Evolutionary conservation across 257 asterid species (phyloP).

Genomic region (Solanum chaucha): DNA sequence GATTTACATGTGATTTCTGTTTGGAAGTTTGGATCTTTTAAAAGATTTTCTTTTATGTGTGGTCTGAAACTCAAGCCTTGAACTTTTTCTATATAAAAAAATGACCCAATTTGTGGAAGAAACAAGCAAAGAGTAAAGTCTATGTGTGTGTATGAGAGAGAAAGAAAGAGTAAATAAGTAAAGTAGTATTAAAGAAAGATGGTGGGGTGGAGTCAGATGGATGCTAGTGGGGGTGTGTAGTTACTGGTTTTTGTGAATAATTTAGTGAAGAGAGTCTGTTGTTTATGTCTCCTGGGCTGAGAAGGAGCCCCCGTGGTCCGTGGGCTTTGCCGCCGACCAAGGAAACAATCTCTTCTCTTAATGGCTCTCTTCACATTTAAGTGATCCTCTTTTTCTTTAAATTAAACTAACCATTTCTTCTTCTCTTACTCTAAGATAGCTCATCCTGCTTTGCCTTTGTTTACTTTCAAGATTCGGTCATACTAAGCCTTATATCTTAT

Average conservation of each 20-base stretch:
- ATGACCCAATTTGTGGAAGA: background rate
- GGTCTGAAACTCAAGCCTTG: background rate
- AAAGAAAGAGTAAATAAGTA: slow-evolving; percentile 15
- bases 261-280: slow-evolving; percentile 54
- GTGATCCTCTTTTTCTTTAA: slow-evolving; percentile 37
- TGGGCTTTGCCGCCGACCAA: slow-evolving; percentile 91
- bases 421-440: slow-evolving; percentile 8
- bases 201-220: slow-evolving; percentile 45
- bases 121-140: slow-evolving; percentile 1
- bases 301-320: slow-evolving; percentile 64
- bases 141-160: background rate
- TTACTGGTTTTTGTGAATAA: slow-evolving; percentile 44
- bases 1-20: slow-evolving; percentile 19
- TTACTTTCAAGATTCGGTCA: slow-evolving; percentile 64
- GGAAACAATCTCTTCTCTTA: slow-evolving; percentile 51
- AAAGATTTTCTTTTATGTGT: slow-evolving; percentile 10
- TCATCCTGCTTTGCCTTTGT: slow-evolving; percentile 16
- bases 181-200: slow-evolving; percentile 14
- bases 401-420: slow-evolving; percentile 2
- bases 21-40: slow-evolving; percentile 25
- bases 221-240: slow-evolving; percentile 28
- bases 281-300: slow-evolving; percentile 77
- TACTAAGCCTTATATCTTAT: slow-evolving; percentile 30
- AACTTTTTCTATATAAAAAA: background rate
- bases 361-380: slow-evolving; percentile 50